Conservation (phyloP, 306 rosid species). For the Luffa acutangula region DNA sequence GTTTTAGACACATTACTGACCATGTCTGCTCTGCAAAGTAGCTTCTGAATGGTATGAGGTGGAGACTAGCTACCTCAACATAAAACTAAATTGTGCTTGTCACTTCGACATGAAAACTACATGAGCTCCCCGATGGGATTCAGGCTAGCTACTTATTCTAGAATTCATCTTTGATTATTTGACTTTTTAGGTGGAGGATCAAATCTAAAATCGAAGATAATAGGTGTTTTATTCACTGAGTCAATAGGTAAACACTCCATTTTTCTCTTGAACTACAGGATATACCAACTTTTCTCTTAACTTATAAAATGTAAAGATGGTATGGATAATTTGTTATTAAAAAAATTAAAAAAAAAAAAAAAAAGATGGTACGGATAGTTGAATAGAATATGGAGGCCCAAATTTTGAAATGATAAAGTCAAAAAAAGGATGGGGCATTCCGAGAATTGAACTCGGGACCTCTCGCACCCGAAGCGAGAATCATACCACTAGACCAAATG, state of each 20-base stretch:
- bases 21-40: not conserved
- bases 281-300: not conserved
- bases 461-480: conserved; percentile 11
- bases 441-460: conserved; percentile 6
- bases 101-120: no score
- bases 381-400: not conserved
- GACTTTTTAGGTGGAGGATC: no score
- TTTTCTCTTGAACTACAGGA: not conserved
- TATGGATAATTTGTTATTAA: not conserved
- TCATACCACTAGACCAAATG: conserved; percentile 11
- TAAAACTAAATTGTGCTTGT: no score
- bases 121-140: no score
- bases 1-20: no score
- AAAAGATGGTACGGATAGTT: not conserved
- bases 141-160: no score
- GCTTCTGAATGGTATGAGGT: not conserved
- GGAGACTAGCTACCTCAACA: not conserved
- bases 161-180: no score
- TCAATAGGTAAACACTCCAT: no score
- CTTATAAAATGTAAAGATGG: not conserved
- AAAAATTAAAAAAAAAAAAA: no score
- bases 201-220: no score
- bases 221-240: no score
- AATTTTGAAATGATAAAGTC: not conserved
- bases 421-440: not conserved